Evolutionary conservation across 2,329 filamentous ascomycete genomes (phyloP), one percentile per base, ranked within the genome.

Genomic region (Aureobasidium pullulans): DNA sequence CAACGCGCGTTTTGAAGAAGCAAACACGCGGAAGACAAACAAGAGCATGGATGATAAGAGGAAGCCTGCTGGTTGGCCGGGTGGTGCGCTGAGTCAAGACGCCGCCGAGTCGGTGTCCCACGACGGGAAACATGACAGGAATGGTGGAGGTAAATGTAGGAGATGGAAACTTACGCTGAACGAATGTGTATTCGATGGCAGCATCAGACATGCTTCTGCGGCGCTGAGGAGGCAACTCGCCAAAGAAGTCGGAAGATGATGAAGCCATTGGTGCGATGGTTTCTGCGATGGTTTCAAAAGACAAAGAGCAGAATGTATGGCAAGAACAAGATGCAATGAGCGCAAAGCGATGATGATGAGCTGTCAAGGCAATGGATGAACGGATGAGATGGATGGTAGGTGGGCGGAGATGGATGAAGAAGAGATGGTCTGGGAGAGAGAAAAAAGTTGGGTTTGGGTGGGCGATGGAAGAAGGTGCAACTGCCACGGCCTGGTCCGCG

Each of bases 301-400:
- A 42, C 32, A 37, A 32, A 42, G 28, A 32, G 31, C 36, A 53
- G 36, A 16, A n/a, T 37, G 32, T 3, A 9, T 6, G 19, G 29
- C 16, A 28, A 39, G 15, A 32, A 50, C 19, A 39, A 50, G 49
- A 53, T 42, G 49, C 36, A 32, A 13, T 28, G 8, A 29, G 28
- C 37, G n/a, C 36, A 42, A 42, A 40, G 49, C 49, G 39, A 53
- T 53, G 49, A 53, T 29, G 49, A 56, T 13, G n/a, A 46, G 42
- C 39, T 28, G 15, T n/a, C 29, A 16, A 40, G 28, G 13, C 52
- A 42, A 37, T n/a, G 7, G 16, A 56, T 56, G 40, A 44, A 46
- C 13, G 40, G 31, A 13, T 7, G 50, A 31, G 52, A 56, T 36
- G 13, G 37, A 53, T 53, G 49, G n/a, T 29, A 36, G n/a, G 23